These are phyloP conservation scores for Acaromyces ingoldii DNA, from an alignment of 1,284 basidiomycete genomes.

Conservation along the genomic window DNA sequence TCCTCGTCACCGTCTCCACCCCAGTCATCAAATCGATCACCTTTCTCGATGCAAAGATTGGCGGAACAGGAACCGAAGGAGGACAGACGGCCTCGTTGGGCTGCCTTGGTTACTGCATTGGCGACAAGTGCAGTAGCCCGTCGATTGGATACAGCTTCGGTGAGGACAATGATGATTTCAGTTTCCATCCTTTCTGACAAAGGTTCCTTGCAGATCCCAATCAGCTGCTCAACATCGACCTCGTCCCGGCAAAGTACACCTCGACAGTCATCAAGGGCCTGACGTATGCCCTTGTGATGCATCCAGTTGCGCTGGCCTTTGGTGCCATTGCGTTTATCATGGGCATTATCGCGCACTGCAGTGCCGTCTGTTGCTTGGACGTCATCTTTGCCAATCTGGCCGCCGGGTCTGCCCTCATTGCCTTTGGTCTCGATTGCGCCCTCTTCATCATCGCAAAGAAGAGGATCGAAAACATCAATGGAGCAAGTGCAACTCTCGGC, in stretches of 20 bases:
- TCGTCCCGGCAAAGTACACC: constrained; percentile 26
- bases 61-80: constrained; percentile 19
- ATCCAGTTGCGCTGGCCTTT: constrained; percentile 28
- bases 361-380: constrained; percentile 27
- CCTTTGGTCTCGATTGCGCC: constrained; percentile 41
- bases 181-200: too few species aligned
- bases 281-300: constrained; percentile 43
- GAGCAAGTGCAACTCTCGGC: constrained; percentile 31
- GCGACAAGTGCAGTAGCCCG: background rate
- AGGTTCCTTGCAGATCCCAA: too few species aligned
- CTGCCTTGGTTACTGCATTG: constrained; percentile 4
- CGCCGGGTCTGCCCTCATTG: constrained; percentile 29
- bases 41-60: constrained; percentile 35
- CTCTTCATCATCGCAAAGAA: constrained; percentile 44
- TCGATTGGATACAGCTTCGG: constrained; percentile 3
- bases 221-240: constrained; percentile 30
- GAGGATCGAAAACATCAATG: constrained; percentile 35
- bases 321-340: constrained; percentile 28
- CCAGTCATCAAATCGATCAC: constrained; percentile 41
- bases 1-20: constrained; percentile 36
- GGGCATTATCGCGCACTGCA: constrained; percentile 38
- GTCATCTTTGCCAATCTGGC: constrained; percentile 33
- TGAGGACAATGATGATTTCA: background rate
- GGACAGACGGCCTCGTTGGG: constrained; percentile 27
- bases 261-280: constrained; percentile 35